Evolutionary conservation across 164 flowering plant species (phyloP).

Genomic region (Nelumbo lutea): DNA sequence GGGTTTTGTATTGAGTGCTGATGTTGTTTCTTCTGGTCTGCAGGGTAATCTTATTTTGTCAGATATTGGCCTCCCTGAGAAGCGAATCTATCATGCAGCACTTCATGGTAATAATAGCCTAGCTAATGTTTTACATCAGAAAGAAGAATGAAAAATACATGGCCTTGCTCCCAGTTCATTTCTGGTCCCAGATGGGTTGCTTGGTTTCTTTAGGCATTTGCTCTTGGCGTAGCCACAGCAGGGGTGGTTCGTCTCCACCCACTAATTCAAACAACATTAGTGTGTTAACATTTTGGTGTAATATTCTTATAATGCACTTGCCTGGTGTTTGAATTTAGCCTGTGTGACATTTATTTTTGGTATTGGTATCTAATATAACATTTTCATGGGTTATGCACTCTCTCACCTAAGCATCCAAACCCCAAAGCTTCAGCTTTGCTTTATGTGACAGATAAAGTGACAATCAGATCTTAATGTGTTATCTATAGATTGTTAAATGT

Average conservation of each 20-base stretch:
- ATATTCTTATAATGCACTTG: background rate
- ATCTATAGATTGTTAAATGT: background rate
- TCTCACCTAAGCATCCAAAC: too few relatives aligned
- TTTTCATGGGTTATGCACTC: too few relatives aligned
- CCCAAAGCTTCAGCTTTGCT: too few relatives aligned
- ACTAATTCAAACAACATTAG: background rate
- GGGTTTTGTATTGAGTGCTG: background rate
- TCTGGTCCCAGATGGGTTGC: conserved; percentile 30
- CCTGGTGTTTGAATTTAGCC: conserved; percentile 1
- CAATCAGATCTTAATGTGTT: background rate
- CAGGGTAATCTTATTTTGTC: conserved; percentile 77
- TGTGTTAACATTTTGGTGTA: conserved; percentile 18
- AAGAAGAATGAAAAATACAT: conserved; percentile 72
- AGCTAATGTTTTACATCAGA: conserved; percentile 81
- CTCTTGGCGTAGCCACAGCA: conserved; percentile 9
- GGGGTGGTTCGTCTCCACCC: conserved; percentile 12
- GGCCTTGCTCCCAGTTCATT: conserved; percentile 34
- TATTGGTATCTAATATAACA: too few relatives aligned
- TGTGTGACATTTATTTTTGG: background rate
- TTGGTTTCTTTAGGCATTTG: conserved; percentile 24
- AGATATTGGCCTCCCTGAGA: conserved; percentile 88
- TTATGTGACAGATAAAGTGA: background rate
- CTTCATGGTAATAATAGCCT: conserved; percentile 80
- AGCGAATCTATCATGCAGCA: conserved; percentile 84
- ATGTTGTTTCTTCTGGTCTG: conserved; percentile 7